Base-by-base conservation (phyloP, 768 basidiomycete genomes). In the Lactarius evosmus region DNA sequence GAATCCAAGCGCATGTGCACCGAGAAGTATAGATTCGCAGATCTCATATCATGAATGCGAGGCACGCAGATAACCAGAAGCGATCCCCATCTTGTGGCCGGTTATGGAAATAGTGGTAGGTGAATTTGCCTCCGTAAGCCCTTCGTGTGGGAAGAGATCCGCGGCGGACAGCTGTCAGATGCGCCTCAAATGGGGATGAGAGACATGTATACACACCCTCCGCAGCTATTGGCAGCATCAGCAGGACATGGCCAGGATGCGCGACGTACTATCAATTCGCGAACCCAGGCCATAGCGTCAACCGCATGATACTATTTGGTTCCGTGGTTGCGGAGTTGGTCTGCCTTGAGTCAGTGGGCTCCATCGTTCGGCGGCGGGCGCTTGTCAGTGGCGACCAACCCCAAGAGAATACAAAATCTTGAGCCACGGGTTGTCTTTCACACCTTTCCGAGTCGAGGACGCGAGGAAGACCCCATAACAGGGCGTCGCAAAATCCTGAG, bases 101-200 rank as follows among this genome's bases (percentile, higher is more conserved):
- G 19, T n/a, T 41, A 41, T 41, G 41, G 41, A 9, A n/a, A n/a
- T n/a, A 41, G 41, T 41, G 16, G 36, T n/a, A n/a, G n/a, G n/a
- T n/a, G n/a, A n/a, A n/a, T n/a, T n/a, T n/a, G n/a, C n/a, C n/a
- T 32, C 49, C n/a, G 38, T 30, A 25, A 19, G 50, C 27, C 27
- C 49, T 19, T 53, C 59, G 58, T 53, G 16, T 25, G 56, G 49
- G 49, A 36, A 46, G n/a, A 40, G 57, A 64, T 64, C 63, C 50
- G 54, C 59, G 38, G 7, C 7, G 22, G 4, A n/a, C 5, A 2
- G 14, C 14, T 27, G 14, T 30, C 46, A 32, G 33, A 9, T 52
- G 46, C 51, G 56, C 25, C 40, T 27, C 40, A 50, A 54, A 55
- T 29, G 32, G 55, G 4, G 40, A 36, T n/a, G 30, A 53, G 16